Evolutionary conservation across 306 rosid species (phyloP).

Genomic region (Neltuma alba): DNA sequence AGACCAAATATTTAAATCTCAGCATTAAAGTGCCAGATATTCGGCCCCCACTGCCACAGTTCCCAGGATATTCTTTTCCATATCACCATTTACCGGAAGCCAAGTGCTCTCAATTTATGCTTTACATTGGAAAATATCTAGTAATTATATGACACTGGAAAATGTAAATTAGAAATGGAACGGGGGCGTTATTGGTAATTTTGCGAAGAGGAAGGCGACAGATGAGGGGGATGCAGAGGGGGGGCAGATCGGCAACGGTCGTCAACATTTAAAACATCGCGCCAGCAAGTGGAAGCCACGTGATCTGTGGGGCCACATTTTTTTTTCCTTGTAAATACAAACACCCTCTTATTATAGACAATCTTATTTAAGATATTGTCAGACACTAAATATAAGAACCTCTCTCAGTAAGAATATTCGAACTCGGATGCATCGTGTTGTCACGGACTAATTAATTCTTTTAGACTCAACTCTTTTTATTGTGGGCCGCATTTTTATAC

Average conservation of each 20-base stretch:
- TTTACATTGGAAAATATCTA: neutral
- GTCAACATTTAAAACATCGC: neutral
- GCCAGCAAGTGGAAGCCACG: slow-evolving; percentile 8
- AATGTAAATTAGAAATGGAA: neutral
- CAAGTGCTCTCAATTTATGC: neutral
- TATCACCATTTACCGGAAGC: neutral
- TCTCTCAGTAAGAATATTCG: too few species aligned
- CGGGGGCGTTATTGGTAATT: neutral
- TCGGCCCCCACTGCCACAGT: neutral
- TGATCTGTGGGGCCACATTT: neutral
- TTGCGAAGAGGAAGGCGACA: neutral
- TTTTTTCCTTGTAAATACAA: too few species aligned
- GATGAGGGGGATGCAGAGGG: neutral
- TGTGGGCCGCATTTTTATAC: neutral
- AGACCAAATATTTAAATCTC: neutral
- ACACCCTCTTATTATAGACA: too few species aligned
- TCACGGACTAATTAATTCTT: too few species aligned
- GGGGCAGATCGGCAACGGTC: neutral
- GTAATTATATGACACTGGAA: too few species aligned
- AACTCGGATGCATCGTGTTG: too few species aligned
- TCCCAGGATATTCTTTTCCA: neutral
- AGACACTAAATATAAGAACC: too few species aligned
- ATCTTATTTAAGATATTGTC: too few species aligned
- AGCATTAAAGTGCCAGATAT: neutral
- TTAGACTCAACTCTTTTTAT: too few species aligned